Evolutionary conservation across 805 yeast genomes (phyloP), one percentile per base, ranked within the genome.

Genomic region (Brettanomyces naardenensis): DNA sequence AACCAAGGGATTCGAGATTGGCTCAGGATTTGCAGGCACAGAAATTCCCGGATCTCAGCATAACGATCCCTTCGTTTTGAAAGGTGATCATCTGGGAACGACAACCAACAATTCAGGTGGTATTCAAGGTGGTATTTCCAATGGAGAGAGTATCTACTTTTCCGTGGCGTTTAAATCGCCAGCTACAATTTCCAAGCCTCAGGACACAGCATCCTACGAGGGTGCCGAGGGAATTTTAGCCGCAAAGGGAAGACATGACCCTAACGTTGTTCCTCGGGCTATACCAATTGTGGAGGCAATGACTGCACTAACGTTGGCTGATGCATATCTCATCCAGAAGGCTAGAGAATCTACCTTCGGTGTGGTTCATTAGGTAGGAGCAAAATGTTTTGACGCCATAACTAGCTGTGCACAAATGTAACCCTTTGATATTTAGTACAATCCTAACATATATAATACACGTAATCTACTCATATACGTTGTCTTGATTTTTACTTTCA

Each of bases 231-330:
- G 98, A 56, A 76, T 80, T 7, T 70, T 92, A 43, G 95, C 92
- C 37, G 96, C 98, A 26, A 80, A 90, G 60, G 98, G 98, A 40
- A 84, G 98, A 72, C 98, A 92, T 56, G 98, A 92, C 59, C 98
- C 98, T 25, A 86, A 89, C 54, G 98, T 92, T 39, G 95, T 95
- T 17, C 98, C 98, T 48, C 79, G 98, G 62, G 98, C 98, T 28
- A 87, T 92, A 44, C 97, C 98, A 37, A 92, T 92, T 54, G 97
- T 92, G 22, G 98, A 92, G 68, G 86, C 97, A 29, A 90, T 92
- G 97, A 76, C 97, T 35, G 92, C 97, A n/a, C 69, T 92, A 47
- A 96, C 87, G 2, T 63, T 90, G 45, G 90, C 90, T 31, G 98
- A 92, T 60, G 78, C 85, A 39, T 64, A 83, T 40, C 64, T 92